phyloP scores from a whole-genome alignment of 164 flowering plant species.

The Amborella trichopoda region DNA sequence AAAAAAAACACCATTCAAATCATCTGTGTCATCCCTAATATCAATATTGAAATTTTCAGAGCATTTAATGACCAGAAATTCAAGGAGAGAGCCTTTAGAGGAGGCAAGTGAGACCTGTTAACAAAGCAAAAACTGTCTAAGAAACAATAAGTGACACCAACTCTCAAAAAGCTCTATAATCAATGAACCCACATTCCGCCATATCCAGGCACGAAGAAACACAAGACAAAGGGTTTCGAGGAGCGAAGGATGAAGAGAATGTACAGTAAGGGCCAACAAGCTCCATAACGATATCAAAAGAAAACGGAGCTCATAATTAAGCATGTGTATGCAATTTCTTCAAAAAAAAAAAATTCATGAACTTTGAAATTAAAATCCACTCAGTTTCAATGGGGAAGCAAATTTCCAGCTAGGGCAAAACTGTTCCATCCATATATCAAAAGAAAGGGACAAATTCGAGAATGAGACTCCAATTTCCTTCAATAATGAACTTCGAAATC shows the following conservation, averaged over 20 bases:
- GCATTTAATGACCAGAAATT: constrained; percentile 34
- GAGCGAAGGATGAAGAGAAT: background rate
- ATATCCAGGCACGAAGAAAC: too few relatives aligned
- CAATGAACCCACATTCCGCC: too few relatives aligned
- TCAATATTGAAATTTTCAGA: constrained; percentile 21
- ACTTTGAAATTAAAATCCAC: too few relatives aligned
- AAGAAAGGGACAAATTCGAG: too few relatives aligned
- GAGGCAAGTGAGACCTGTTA: constrained; percentile 68
- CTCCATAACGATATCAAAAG: background rate
- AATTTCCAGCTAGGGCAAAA: too few relatives aligned
- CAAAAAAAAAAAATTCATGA: too few relatives aligned
- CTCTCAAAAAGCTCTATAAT: background rate
- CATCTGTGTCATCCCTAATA: constrained; percentile 5
- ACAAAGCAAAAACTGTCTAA: background rate
- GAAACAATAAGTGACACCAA: background rate
- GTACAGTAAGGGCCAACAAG: background rate
- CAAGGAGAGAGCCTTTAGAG: constrained; percentile 37
- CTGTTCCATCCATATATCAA: too few relatives aligned
- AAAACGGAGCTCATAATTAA: too few relatives aligned
- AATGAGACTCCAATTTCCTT: too few relatives aligned
- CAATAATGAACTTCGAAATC: background rate
- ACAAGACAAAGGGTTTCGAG: background rate
- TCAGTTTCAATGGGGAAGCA: too few relatives aligned
- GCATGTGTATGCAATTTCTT: too few relatives aligned
- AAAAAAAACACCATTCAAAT: constrained; percentile 53